Evolutionary conservation across 345 rosid genomes (phyloP), one percentile per base, ranked within the genome.

Genomic region (Rubroshorea leprosula): DNA sequence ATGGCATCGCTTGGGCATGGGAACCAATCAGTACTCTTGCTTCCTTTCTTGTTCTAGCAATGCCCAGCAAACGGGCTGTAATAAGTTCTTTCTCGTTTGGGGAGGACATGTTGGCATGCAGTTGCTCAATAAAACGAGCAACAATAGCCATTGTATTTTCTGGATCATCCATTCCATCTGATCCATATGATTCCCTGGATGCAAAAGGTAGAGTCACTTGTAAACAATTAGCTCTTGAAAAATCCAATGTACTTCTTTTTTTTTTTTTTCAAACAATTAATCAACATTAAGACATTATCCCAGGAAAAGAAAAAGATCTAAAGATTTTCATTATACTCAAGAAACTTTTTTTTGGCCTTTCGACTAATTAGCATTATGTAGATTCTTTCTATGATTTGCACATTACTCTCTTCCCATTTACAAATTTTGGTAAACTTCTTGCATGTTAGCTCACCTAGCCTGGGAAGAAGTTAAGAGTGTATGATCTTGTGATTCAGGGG

Each of bases 1-100:
- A 74, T 12, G 98, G 86, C 96, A 88, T 87, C 43, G 98, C 84
- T 49, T 88, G 95, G 25, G 80, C 72, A 63, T 86, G 86, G 43
- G 78, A 73, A 26, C 91, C 96, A 55, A 91, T 72, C 60, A 83
- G 76, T 43, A 74, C 50, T 72, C 96, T 82, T 47, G 90, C 87
- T 31, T 83, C 95, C 69, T 83, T 88, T 64, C 78, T 78, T 48
- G 78, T 82, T 72, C 67, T 81, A 54, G 86, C 90, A 65, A 87
- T 70, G 58, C 81, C 71, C 15, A 87, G 82, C 55, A 91, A 54
- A 43, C 96, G 81, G 12, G 85, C 84, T 0, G 95, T 82, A 43
- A 81, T 80, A 39, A 85, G 85, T 60, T 88, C 96, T 72, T 79
- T 91, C 75, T 88, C 96, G 54, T 68, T 78, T 6, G 78, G 68